These are phyloP conservation scores for Lecanicillium sp. DNA, from an alignment of 2,329 filamentous ascomycete species.

Conservation along the genomic window DNA sequence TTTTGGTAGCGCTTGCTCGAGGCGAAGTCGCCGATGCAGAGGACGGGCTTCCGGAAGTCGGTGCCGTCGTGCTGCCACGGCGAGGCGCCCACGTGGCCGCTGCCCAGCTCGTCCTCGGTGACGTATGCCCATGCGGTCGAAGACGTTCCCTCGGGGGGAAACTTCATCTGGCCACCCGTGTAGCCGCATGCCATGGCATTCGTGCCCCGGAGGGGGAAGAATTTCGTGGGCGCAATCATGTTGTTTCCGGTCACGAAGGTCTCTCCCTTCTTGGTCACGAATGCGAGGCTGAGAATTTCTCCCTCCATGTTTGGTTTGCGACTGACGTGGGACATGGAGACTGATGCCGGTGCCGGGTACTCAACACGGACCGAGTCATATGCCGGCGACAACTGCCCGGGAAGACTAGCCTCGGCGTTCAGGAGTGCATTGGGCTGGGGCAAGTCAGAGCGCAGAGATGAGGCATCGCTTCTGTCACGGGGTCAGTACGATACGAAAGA, in stretches of 20 bases:
- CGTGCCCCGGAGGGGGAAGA: constrained; percentile 20
- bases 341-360: constrained; percentile 20
- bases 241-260: constrained; percentile 21
- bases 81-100: constrained; percentile 14
- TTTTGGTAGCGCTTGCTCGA: constrained; percentile 18
- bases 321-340: constrained; percentile 21
- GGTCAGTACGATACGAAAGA: too few relatives aligned
- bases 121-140: constrained; percentile 21
- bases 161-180: constrained; percentile 22
- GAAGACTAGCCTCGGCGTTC: constrained; percentile 1
- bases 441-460: not conserved
- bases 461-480: not conserved
- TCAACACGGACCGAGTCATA: constrained; percentile 23
- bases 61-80: constrained; percentile 19
- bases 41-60: constrained; percentile 20
- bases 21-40: constrained; percentile 21
- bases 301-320: not conserved
- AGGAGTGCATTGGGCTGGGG: not conserved
- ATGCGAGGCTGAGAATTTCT: constrained; percentile 12
- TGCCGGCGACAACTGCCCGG: constrained; percentile 15
- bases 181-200: constrained; percentile 15
- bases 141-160: constrained; percentile 17
- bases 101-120: constrained; percentile 20
- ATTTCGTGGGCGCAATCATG: constrained; percentile 22
- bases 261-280: constrained; percentile 17